Percentiles rank a stretch among this genome's conserved stretches.
Conservation (phyloP, 257 asterid species). For the Misopates orontium region DNA sequence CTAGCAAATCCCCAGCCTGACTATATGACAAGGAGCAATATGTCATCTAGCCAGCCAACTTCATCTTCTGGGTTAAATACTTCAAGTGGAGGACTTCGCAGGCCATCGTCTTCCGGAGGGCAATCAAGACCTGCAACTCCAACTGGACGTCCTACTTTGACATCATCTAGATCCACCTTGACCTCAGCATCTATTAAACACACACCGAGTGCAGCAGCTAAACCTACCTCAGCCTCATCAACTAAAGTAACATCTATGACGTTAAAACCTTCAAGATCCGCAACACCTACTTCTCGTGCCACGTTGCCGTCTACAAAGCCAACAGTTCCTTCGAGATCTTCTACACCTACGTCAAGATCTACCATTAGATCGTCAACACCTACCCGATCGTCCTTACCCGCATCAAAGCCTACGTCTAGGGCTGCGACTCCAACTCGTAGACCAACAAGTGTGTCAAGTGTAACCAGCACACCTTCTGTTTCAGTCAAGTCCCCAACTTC, state of each 20-base stretch:
- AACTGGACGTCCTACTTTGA: conserved; percentile 74
- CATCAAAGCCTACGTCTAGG: no score
- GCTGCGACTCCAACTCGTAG: no score
- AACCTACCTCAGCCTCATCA: conserved; percentile 43
- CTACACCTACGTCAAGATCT: conserved; percentile 77
- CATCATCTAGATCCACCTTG: conserved; percentile 44
- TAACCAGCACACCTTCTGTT: conserved; percentile 42
- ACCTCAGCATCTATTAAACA: conserved; percentile 44
- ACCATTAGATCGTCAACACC: conserved; percentile 79
- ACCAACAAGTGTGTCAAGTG: conserved; percentile 28
- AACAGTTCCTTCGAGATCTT: conserved; percentile 71
- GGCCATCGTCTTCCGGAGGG: conserved; percentile 92
- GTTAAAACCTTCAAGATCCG: conserved; percentile 74
- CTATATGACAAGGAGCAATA: conserved; percentile 62
- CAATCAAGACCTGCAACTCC: conserved; percentile 91
- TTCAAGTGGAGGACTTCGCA: conserved; percentile 66
- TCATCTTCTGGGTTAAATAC: conserved; percentile 66
- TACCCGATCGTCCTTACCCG: background rate
- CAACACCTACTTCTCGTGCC: conserved; percentile 81
- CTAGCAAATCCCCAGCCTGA: conserved; percentile 80
- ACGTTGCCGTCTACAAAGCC: conserved; percentile 55
- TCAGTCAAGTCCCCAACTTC: conserved; percentile 46
- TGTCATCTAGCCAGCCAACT: conserved; percentile 57
- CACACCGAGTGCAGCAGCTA: conserved; percentile 38
- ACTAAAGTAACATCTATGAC: conserved; percentile 47